Evolutionary conservation across 2,329 filamentous ascomycete species (phyloP).

Genomic region (Pseudogymnoascus sp.): DNA sequence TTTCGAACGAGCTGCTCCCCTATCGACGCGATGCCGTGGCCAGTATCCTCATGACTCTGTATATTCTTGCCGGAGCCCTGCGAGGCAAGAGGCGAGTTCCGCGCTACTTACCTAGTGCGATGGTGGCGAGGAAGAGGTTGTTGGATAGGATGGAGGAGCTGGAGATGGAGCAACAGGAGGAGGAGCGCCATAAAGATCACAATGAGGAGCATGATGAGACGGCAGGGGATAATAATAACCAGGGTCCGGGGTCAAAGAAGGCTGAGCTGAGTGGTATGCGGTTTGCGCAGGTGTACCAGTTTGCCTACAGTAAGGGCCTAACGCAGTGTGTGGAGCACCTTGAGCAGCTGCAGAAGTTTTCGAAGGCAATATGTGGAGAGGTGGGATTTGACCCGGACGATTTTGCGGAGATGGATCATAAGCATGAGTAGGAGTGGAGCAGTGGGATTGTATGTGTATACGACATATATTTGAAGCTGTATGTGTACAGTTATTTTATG

Average conservation of each 20-base stretch:
- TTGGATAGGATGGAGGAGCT: conserved; percentile 43
- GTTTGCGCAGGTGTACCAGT: conserved; percentile 51
- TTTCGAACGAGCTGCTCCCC: conserved; percentile 40
- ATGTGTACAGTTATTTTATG: neutral
- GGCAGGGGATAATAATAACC: conserved; percentile 22
- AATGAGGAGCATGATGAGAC: conserved; percentile 22
- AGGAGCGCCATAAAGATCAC: neutral
- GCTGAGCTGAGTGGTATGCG: conserved; percentile 37
- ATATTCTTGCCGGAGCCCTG: conserved; percentile 49
- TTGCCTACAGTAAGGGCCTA: conserved; percentile 45
- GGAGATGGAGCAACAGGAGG: conserved; percentile 31
- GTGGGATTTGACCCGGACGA: conserved; percentile 31
- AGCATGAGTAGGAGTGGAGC: neutral
- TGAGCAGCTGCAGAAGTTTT: conserved; percentile 47
- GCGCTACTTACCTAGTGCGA: conserved; percentile 49
- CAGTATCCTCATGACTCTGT: conserved; percentile 49
- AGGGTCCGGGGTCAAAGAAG: conserved; percentile 39
- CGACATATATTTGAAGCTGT: neutral
- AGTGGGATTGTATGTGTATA: neutral
- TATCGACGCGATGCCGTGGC: conserved; percentile 51
- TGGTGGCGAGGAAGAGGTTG: conserved; percentile 44
- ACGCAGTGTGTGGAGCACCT: conserved; percentile 47
- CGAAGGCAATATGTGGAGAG: conserved; percentile 51
- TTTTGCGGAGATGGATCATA: neutral
- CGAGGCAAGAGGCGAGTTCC: conserved; percentile 43